A percentile compares a stretch with the other conserved stretches of the same genome.
Conservation (phyloP, 768 basidiomycete genomes). For the Mycena latifolia region DNA sequence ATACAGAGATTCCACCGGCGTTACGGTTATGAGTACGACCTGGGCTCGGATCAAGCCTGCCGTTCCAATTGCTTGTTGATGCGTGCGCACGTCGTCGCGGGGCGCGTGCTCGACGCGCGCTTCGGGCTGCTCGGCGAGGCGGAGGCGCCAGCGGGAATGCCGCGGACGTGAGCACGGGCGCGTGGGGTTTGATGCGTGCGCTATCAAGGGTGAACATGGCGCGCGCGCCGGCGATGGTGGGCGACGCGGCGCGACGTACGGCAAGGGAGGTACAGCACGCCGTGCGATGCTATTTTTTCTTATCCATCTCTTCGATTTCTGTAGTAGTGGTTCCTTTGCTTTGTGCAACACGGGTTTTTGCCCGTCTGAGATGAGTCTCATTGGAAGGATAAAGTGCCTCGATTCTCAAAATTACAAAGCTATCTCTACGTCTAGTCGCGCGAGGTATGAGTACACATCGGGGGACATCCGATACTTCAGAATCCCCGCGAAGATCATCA, state of each 20-base stretch:
- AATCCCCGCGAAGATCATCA: slow-evolving; percentile 92
- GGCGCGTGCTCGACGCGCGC: slow-evolving; percentile 71
- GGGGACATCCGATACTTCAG: slow-evolving; percentile 91
- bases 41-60: too few species aligned
- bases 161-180: too few species aligned
- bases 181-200: slow-evolving; percentile 73
- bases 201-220: slow-evolving; percentile 75
- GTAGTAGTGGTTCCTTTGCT: too few species aligned
- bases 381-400: too few species aligned
- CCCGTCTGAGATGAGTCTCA: too few species aligned
- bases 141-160: slow-evolving; percentile 38
- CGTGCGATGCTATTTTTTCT: too few species aligned
- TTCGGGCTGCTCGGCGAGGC: slow-evolving; percentile 67
- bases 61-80: too few species aligned
- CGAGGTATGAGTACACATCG: slow-evolving; percentile 91
- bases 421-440: slow-evolving; percentile 88
- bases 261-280: slow-evolving; percentile 75
- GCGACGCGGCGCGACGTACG: slow-evolving; percentile 78
- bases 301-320: too few species aligned
- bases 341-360: too few species aligned
- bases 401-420: slow-evolving; percentile 59
- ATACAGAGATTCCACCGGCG: too few species aligned
- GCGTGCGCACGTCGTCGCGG: too few species aligned
- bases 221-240: slow-evolving; percentile 69
- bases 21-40: too few species aligned